Evolutionary conservation across 768 basidiomycete species (phyloP).

Genomic region (Lentinula boryana): DNA sequence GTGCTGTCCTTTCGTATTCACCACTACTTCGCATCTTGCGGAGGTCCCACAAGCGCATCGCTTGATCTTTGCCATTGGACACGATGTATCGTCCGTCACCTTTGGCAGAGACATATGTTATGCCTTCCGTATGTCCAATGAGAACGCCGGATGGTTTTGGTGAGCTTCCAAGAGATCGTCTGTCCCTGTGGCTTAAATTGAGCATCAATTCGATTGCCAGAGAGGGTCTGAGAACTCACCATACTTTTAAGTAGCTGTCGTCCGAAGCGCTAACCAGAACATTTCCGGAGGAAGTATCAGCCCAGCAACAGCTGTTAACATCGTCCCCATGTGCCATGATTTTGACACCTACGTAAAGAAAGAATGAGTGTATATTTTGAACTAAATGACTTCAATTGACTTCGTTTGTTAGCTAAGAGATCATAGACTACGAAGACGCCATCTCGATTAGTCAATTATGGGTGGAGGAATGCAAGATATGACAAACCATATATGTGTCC

Average conservation of each 20-base stretch:
- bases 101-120: constrained; percentile 92
- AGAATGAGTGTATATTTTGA: background rate
- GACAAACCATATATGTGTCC: constrained; percentile 68
- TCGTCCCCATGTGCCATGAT: constrained; percentile 87
- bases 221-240: constrained; percentile 55
- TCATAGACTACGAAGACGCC: constrained; percentile 68
- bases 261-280: constrained; percentile 94
- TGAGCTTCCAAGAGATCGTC: constrained; percentile 46
- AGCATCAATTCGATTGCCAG: constrained; percentile 20
- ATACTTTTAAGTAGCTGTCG: constrained; percentile 92
- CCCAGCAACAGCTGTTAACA: constrained; percentile 96
- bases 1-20: constrained; percentile 54
- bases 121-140: constrained; percentile 93
- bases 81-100: constrained; percentile 95
- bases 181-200: constrained; percentile 33
- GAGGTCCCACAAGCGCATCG: constrained; percentile 87
- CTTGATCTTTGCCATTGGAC: constrained; percentile 95
- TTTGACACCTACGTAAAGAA: constrained; percentile 38
- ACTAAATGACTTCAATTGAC: constrained; percentile 13
- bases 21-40: constrained; percentile 81
- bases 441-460: background rate
- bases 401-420: constrained; percentile 69
- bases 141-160: constrained; percentile 87
- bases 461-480: background rate
- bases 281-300: constrained; percentile 88